Conservation (phyloP, 1,139 yeast genomes). For the Martiniozyma asiatica region DNA sequence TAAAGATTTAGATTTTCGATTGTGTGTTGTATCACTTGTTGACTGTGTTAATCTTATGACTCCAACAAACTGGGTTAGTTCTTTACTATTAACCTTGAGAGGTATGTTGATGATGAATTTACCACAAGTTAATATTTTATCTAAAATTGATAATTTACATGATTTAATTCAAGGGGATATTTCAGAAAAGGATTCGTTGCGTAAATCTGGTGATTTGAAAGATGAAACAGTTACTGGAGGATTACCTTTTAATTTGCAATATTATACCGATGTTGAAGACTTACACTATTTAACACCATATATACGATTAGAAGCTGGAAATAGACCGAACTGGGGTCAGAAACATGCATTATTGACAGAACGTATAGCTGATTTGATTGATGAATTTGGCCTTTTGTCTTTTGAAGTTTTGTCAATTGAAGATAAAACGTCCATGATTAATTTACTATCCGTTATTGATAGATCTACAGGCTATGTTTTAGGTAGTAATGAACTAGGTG, state of each 20-base stretch:
- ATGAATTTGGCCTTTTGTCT: conserved; percentile 77
- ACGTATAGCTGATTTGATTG: conserved; percentile 70
- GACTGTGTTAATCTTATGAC: conserved; percentile 79
- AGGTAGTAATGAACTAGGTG: conserved; percentile 88
- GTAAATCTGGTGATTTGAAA: conserved; percentile 6
- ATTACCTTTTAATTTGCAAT: conserved; percentile 66
- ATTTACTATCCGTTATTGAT: conserved; percentile 63
- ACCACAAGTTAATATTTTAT: conserved; percentile 86
- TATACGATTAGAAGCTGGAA: conserved; percentile 53
- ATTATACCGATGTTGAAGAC: conserved; percentile 87
- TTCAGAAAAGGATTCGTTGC: conserved; percentile 17
- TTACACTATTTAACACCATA: conserved; percentile 55
- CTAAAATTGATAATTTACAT: conserved; percentile 74
- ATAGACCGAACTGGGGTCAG: conserved; percentile 19
- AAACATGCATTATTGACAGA: conserved; percentile 61
- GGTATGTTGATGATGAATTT: conserved; percentile 88
- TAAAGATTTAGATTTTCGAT: conserved; percentile 53
- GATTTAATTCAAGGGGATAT: conserved; percentile 32
- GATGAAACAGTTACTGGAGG: conserved; percentile 19
- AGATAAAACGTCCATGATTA: conserved; percentile 84
- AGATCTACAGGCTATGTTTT: conserved; percentile 88
- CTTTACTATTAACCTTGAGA: conserved; percentile 67
- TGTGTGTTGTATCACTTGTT: conserved; percentile 78
- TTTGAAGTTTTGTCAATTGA: conserved; percentile 88
- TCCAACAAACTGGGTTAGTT: conserved; percentile 86